Percentiles rank a stretch among this genome's conserved stretches.
These are phyloP conservation scores for Juncus inflexus DNA, from an alignment of 176 grass and related monocot species.

Conservation along the genomic window DNA sequence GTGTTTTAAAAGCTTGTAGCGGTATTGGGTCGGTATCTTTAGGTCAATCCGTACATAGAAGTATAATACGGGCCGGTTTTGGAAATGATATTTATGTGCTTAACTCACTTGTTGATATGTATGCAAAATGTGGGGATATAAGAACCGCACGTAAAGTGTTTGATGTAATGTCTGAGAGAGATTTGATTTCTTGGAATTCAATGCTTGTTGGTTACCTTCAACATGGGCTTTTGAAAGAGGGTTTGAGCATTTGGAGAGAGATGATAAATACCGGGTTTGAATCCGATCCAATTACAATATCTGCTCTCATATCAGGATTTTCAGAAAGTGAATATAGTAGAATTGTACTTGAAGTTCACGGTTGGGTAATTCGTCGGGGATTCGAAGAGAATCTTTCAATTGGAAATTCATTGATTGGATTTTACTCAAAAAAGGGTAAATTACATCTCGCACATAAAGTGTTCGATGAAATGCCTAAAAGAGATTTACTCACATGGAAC, in stretches of 20 bases:
- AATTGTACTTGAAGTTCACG: constrained; percentile 41
- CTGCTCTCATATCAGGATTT: constrained; percentile 30
- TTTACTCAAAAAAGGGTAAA: constrained; percentile 43
- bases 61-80: constrained; percentile 43
- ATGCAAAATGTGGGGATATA: constrained; percentile 50
- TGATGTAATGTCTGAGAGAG: constrained; percentile 32
- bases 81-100: constrained; percentile 30
- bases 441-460: constrained; percentile 14
- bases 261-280: constrained; percentile 36
- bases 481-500: constrained; percentile 53
- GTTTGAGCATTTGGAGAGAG: constrained; percentile 27
- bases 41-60: constrained; percentile 47
- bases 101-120: constrained; percentile 53
- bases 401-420: constrained; percentile 37
- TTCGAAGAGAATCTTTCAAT: constrained; percentile 32
- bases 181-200: constrained; percentile 45
- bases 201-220: constrained; percentile 40
- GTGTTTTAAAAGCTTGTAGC: constrained; percentile 46
- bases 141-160: constrained; percentile 35
- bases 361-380: constrained; percentile 52
- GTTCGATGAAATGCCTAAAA: constrained; percentile 42
- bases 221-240: constrained; percentile 33
- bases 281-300: constrained; percentile 23
- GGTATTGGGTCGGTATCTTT: constrained; percentile 29
- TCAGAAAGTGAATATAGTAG: constrained; percentile 5